phyloP scores from a whole-genome alignment of 2,329 filamentous ascomycete genomes.

The Xylariaceae sp. region DNA sequence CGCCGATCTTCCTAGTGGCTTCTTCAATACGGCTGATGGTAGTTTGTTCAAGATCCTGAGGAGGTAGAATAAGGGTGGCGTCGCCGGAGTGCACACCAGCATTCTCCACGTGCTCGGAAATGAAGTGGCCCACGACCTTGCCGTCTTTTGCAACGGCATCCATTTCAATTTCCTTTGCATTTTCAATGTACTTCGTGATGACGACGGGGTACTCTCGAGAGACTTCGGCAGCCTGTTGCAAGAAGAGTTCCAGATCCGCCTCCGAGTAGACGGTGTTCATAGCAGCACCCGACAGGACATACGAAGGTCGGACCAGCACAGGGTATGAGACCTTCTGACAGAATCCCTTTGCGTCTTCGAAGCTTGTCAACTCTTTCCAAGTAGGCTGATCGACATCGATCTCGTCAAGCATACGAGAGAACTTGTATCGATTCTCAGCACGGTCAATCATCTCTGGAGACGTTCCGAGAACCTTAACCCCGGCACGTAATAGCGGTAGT shows the following conservation, averaged over 20 bases:
- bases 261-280: constrained; percentile 99
- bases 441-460: constrained; percentile 99
- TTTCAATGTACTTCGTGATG: constrained; percentile 99
- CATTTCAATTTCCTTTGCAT: constrained; percentile 99
- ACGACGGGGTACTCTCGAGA: constrained; percentile 95
- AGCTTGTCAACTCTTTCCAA: constrained; percentile 96
- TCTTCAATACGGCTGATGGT: constrained; percentile 91
- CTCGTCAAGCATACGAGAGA: constrained; percentile 93
- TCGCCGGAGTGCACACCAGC: constrained; percentile 98
- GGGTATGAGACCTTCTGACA: constrained; percentile 88
- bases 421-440: constrained; percentile 97
- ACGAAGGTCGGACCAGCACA: constrained; percentile 90
- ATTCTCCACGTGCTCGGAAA: constrained; percentile 98
- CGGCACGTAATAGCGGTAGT: constrained; percentile 78
- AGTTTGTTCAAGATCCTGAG: constrained; percentile 84
- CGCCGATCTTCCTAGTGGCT: constrained; percentile 90
- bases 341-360: constrained; percentile 83
- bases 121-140: constrained; percentile 88
- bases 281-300: constrained; percentile 92
- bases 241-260: constrained; percentile 82
- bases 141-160: constrained; percentile 92
- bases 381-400: constrained; percentile 94
- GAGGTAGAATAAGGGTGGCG: constrained; percentile 89
- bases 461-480: constrained; percentile 89
- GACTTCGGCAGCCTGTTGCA: constrained; percentile 87